Conservation (phyloP, 129 eudicot species). For the Apium graveolens region DNA sequence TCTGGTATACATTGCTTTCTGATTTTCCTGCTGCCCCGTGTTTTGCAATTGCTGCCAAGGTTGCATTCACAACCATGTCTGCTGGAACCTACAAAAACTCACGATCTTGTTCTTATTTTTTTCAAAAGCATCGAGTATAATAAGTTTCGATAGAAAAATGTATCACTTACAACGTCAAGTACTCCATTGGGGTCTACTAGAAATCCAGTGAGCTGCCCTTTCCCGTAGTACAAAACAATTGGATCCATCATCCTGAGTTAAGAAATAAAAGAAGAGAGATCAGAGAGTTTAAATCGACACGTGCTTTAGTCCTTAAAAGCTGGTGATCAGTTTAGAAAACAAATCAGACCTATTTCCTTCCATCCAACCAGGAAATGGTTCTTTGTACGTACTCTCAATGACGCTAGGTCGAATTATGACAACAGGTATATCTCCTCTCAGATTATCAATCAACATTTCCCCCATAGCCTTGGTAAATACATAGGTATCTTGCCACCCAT, state of each 20-base stretch:
- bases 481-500: slow-evolving; percentile 97
- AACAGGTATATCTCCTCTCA: slow-evolving; percentile 79
- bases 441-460: slow-evolving; percentile 88
- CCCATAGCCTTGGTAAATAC: slow-evolving; percentile 99
- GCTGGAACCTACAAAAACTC: slow-evolving; percentile 71
- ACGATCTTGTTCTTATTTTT: background rate
- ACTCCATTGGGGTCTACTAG: slow-evolving; percentile 90
- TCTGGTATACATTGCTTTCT: slow-evolving; percentile 67
- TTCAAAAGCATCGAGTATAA: background rate
- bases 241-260: slow-evolving; percentile 95
- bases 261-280: background rate
- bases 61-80: slow-evolving; percentile 96
- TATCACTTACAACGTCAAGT: slow-evolving; percentile 73
- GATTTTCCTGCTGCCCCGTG: slow-evolving; percentile 67
- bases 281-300: slow-evolving; percentile 9
- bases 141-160: background rate
- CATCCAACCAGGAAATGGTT: slow-evolving; percentile 99
- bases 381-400: slow-evolving; percentile 88
- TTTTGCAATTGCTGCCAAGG: slow-evolving; percentile 90
- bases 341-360: slow-evolving; percentile 78
- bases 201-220: slow-evolving; percentile 92
- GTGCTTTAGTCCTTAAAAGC: background rate
- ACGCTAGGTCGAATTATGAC: slow-evolving; percentile 95
- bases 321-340: background rate
- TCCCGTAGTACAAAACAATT: slow-evolving; percentile 75